Percentiles rank a stretch among this genome's conserved stretches.
Conservation (phyloP, 2,329 filamentous ascomycete genomes). For the Nemania sp. region DNA sequence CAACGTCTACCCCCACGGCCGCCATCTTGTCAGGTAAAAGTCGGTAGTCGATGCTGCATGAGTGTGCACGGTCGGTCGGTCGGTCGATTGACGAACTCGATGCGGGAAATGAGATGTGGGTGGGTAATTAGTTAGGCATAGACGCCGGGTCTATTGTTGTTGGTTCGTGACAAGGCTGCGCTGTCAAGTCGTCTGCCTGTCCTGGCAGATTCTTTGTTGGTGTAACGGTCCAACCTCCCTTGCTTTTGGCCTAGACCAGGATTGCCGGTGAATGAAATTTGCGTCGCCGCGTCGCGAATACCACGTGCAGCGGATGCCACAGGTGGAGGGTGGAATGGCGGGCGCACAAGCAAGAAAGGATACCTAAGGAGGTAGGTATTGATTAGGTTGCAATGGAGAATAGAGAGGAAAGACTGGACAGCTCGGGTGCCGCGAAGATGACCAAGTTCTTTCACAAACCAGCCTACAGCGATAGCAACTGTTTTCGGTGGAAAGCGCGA, state of each 20-base stretch:
- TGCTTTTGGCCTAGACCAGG: neutral
- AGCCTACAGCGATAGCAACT: constrained; percentile 33
- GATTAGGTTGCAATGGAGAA: neutral
- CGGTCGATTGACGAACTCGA: constrained; percentile 1
- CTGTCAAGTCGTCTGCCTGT: neutral
- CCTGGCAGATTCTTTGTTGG: constrained; percentile 14
- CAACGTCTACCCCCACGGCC: constrained; percentile 72
- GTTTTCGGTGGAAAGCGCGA: constrained; percentile 52
- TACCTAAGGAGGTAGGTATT: neutral
- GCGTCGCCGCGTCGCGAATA: constrained; percentile 27
- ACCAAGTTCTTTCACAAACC: constrained; percentile 38
- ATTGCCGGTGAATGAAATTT: constrained; percentile 19
- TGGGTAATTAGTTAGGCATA: constrained; percentile 2
- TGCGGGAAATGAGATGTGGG: neutral
- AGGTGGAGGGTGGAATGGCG: neutral
- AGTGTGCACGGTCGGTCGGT: constrained; percentile 14
- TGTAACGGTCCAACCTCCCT: constrained; percentile 14
- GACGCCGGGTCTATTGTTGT: neutral
- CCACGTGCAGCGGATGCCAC: neutral
- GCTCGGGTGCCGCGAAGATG: constrained; percentile 18
- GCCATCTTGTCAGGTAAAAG: constrained; percentile 63
- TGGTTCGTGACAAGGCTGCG: neutral
- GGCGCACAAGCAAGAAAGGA: no score
- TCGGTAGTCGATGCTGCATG: constrained; percentile 46
- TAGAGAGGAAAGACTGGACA: neutral